Evolutionary conservation across 257 asterid species (phyloP), one percentile per base, ranked within the genome.

Genomic region (Craterostigma plantagineum): DNA sequence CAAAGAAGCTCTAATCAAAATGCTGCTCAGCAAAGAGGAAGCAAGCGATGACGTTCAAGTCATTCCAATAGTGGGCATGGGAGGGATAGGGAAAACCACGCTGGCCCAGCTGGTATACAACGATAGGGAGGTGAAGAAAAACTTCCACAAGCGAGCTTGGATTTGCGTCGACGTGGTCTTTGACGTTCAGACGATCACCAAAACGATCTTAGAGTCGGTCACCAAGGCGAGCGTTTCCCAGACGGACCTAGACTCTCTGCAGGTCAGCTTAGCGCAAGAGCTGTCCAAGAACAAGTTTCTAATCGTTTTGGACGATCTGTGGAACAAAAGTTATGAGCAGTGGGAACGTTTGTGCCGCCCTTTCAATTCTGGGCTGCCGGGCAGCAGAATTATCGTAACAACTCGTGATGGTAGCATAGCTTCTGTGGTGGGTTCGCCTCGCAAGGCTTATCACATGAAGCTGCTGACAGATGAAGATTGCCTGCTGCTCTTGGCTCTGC

Each of bases 61-160:
- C 36, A 54, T 74, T 63, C 81, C 86, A 35, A 75, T 75, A 43
- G 69, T 75, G 62, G 92, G 86, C 48, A 71, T 75, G 82, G 77
- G 75, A 23, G 84, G 81, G 10, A 57, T 75, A 15, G 87, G 81
- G 46, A 75, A 72, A 61, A 75, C 78, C 0, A 75, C 81, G 15
- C 70, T 77, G 42, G 73, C 83, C 42, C 74, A 73, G 48, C 48
- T 55, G 0, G 73, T 67, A 40, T 73, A 62, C 39, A 68, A 73
- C 34, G 73, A 72, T 49, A 45, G 33, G 34, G 46, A 2, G 17
- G 58, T 72, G 38, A 63, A 16, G 55, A 7, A 46, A 9, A 49
- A 54, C 43, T 77, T 77, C 11, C 58, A 49, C 14, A 56, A 43
- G 44, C 46, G 60, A 52, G 74, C 63, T 34, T 73, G 83, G 91